Conservation (phyloP, 768 basidiomycete genomes). For the Serendipita sp. region DNA sequence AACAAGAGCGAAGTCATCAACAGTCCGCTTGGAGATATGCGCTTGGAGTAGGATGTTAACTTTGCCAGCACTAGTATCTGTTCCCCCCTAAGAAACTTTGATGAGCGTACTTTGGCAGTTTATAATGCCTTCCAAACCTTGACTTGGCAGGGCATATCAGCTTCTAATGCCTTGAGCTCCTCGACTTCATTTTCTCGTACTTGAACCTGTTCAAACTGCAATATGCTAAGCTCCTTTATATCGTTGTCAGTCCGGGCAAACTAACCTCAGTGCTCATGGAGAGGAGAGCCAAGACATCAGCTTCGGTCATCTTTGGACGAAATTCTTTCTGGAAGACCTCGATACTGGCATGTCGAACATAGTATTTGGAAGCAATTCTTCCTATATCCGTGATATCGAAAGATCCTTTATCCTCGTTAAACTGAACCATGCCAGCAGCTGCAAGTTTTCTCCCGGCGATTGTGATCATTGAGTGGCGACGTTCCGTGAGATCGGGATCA, state of each 20-base stretch:
- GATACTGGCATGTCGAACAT: slow-evolving; percentile 72
- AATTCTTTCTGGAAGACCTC: slow-evolving; percentile 74
- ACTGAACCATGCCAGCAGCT: slow-evolving; percentile 65
- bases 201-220: slow-evolving; percentile 87
- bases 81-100: slow-evolving; percentile 36
- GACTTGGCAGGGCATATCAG: slow-evolving; percentile 50
- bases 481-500: slow-evolving; percentile 57
- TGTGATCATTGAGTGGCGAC: slow-evolving; percentile 50
- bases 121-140: slow-evolving; percentile 31
- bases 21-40: slow-evolving; percentile 60
- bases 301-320: slow-evolving; percentile 74
- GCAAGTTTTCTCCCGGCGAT: slow-evolving; percentile 52
- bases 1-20: slow-evolving; percentile 91
- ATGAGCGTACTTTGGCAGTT: not conserved
- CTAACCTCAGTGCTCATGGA: slow-evolving; percentile 80
- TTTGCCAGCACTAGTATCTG: slow-evolving; percentile 56
- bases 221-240: slow-evolving; percentile 2
- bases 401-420: slow-evolving; percentile 38
- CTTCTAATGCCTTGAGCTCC: slow-evolving; percentile 54
- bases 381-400: slow-evolving; percentile 79
- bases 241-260: not conserved
- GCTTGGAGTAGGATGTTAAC: slow-evolving; percentile 91
- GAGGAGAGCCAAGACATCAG: slow-evolving; percentile 75
- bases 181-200: slow-evolving; percentile 75
- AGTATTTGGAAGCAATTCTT: slow-evolving; percentile 93